Conservation (phyloP, 176 grass and related monocot genomes). For the Echinochloa phyllopogon region DNA sequence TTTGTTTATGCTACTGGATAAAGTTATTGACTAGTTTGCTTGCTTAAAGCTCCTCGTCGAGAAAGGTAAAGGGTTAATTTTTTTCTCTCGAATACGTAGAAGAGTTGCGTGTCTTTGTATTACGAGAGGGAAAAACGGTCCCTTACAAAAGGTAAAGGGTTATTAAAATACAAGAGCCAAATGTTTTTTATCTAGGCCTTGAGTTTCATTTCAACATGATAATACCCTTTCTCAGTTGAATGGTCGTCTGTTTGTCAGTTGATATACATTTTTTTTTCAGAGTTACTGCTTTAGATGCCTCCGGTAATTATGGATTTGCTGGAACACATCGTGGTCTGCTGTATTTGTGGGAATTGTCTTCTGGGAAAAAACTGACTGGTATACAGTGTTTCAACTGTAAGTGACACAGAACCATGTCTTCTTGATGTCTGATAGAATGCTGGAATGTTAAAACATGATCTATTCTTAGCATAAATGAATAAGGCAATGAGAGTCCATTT, state of each 20-base stretch:
- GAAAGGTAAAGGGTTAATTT: conserved; percentile 19
- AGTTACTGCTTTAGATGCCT: conserved; percentile 66
- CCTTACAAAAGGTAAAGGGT: not conserved
- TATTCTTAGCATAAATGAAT: not conserved
- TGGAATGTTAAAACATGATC: not conserved
- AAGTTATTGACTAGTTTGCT: conserved; percentile 25
- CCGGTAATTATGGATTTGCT: conserved; percentile 66
- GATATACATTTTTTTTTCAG: conserved; percentile 54
- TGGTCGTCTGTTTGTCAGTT: conserved; percentile 17
- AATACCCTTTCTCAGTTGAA: not conserved
- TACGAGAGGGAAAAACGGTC: no score
- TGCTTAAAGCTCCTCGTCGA: conserved; percentile 30
- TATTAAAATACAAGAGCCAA: conserved; percentile 15
- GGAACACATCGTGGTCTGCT: conserved; percentile 77
- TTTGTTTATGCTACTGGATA: conserved; percentile 1
- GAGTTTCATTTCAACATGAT: not conserved
- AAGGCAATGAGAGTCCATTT: not conserved
- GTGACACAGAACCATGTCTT: conserved; percentile 24
- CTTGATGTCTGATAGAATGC: conserved; percentile 1
- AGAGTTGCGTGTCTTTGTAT: no score
- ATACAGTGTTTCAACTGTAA: conserved; percentile 67
- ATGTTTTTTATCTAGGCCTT: conserved; percentile 11
- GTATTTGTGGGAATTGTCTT: conserved; percentile 79
- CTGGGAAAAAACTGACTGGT: conserved; percentile 60
- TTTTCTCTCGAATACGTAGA: no score